Evolutionary conservation across 169 alveolate species (phyloP).

Genomic region (Plasmodium reichenowi): DNA sequence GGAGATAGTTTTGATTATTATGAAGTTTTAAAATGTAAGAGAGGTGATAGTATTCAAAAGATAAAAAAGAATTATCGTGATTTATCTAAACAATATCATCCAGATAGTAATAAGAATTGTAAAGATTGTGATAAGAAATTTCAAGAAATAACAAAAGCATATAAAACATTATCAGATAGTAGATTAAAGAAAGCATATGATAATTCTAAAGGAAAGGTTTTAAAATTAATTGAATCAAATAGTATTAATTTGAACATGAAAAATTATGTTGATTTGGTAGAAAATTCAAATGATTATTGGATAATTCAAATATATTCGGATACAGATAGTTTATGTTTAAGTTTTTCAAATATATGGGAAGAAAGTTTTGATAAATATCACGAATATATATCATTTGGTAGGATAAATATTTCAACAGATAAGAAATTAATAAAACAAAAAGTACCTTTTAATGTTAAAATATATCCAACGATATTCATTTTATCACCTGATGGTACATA

Average conservation of each 20-base stretch:
- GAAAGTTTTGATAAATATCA: constrained; percentile 80
- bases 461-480: constrained; percentile 80
- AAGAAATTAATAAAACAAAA: constrained; percentile 71
- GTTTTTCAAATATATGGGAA: constrained; percentile 82
- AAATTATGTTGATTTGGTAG: constrained; percentile 74
- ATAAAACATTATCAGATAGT: constrained; percentile 89
- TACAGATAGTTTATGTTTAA: constrained; percentile 79
- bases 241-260: constrained; percentile 73
- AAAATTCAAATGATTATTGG: constrained; percentile 77
- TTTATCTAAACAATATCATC: constrained; percentile 87
- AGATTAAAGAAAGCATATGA: constrained; percentile 90
- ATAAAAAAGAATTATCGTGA: constrained; percentile 89
- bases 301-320: constrained; percentile 81
- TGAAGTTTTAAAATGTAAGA: constrained; percentile 85
- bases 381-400: constrained; percentile 78
- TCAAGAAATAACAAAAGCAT: constrained; percentile 89
- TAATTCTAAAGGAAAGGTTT: constrained; percentile 78
- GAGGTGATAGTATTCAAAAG: constrained; percentile 82
- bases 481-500: constrained; percentile 78
- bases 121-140: constrained; percentile 87
- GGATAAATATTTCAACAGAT: constrained; percentile 78
- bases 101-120: constrained; percentile 88
- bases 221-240: constrained; percentile 80
- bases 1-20: constrained; percentile 86
- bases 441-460: constrained; percentile 80